Evolutionary conservation across 129 eudicot species (phyloP).

Genomic region (Solidago caesia): DNA sequence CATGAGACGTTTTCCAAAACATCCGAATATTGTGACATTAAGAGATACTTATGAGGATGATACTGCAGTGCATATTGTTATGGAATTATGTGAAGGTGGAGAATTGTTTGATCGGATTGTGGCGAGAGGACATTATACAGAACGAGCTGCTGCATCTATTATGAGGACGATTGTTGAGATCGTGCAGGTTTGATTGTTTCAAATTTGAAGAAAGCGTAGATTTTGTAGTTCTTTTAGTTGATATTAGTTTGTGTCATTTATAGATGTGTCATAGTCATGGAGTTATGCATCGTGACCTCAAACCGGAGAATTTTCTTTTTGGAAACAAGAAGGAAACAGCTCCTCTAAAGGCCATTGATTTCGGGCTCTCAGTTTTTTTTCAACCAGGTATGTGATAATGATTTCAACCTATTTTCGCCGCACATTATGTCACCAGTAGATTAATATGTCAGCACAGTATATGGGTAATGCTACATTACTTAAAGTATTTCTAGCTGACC

Average conservation of each 20-base stretch:
- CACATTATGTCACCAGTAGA: too few relatives aligned
- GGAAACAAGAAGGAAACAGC: constrained; percentile 80
- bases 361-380: constrained; percentile 80
- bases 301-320: constrained; percentile 84
- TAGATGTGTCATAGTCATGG: constrained; percentile 71
- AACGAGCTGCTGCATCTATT: constrained; percentile 73
- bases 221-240: constrained; percentile 1
- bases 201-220: neutral
- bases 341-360: constrained; percentile 76
- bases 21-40: constrained; percentile 65
- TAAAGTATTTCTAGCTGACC: too few relatives aligned
- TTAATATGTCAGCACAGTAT: too few relatives aligned
- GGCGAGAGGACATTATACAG: constrained; percentile 77
- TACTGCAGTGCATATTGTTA: constrained; percentile 67
- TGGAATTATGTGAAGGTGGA: constrained; percentile 90
- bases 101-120: constrained; percentile 79
- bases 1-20: constrained; percentile 73
- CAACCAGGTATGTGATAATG: constrained; percentile 53
- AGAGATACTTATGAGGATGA: constrained; percentile 78
- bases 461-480: too few relatives aligned
- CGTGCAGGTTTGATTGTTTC: constrained; percentile 51
- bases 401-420: neutral
- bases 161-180: constrained; percentile 71
- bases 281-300: constrained; percentile 89
- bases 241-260: constrained; percentile 21